These are phyloP conservation scores for Heliosperma pusillum DNA, from an alignment of 148 eudicot genomes.

Conservation along the genomic window DNA sequence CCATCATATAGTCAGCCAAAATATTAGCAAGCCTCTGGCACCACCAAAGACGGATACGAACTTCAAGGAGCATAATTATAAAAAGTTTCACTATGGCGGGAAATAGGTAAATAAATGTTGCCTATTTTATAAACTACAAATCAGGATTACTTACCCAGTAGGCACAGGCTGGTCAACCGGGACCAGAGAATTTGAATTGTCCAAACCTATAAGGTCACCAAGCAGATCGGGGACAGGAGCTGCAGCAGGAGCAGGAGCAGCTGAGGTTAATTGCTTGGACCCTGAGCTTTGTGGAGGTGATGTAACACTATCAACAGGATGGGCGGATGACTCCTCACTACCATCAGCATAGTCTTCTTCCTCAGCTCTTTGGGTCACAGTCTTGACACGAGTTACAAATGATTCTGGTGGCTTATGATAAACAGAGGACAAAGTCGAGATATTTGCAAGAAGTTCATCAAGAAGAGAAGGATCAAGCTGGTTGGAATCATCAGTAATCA, in stretches of 20 bases:
- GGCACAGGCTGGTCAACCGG: constrained; percentile 67
- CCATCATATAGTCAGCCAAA: too few species aligned
- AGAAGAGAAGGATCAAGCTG: constrained; percentile 92
- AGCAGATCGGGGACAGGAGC: constrained; percentile 93
- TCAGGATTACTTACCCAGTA: constrained; percentile 52
- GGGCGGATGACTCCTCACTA: constrained; percentile 72
- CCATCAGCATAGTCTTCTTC: constrained; percentile 90
- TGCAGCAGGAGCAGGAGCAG: constrained; percentile 37
- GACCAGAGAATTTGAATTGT: constrained; percentile 57
- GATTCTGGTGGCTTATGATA: constrained; percentile 97
- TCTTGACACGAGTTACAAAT: constrained; percentile 86
- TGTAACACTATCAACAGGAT: constrained; percentile 44
- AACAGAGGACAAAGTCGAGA: constrained; percentile 91
- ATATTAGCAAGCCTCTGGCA: neutral
- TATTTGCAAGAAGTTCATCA: constrained; percentile 93
- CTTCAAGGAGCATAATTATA: neutral
- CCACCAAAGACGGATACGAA: neutral
- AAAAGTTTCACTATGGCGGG: neutral
- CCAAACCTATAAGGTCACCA: constrained; percentile 83
- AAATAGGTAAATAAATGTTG: neutral
- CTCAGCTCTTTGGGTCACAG: constrained; percentile 63
- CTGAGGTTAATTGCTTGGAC: constrained; percentile 49
- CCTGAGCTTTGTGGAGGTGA: constrained; percentile 69
- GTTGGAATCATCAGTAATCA: constrained; percentile 94
- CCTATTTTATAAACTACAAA: neutral